Evolutionary conservation across 2,329 filamentous ascomycete genomes (phyloP), one percentile per base, ranked within the genome.

Genomic region (Fusarium piperis): DNA sequence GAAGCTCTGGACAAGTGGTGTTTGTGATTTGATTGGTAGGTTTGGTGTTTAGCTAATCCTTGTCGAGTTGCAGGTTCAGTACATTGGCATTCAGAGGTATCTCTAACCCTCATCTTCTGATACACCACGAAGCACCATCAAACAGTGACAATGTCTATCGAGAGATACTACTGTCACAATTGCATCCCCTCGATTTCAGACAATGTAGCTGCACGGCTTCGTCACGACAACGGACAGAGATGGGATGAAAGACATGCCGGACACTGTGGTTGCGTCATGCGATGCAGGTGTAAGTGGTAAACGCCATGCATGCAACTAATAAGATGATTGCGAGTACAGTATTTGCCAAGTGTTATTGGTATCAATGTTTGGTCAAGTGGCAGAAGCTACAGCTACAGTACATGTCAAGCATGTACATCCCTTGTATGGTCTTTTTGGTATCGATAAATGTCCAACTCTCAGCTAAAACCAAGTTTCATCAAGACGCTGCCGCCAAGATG

Each of bases 391-490:
- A 23, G 23, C 23, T 23, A 23, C 23, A 23, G 23, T 23, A 23
- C 52, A 55, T 23, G 28, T 13, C 33, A 38, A 56, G 20, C 51
- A 55, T 48, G 44, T 28, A 28, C n/a, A 36, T 23, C 28, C 48
- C 18, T 15, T 55, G 32, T 52, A 30, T 32, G 15, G 33, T 7
- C n/a, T 33, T 8, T 53, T 20, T 33, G 30, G 16, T 71, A 68
- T 65, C 64, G 46, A 57, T 59, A n/a, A n/a, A 56, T 30, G 44
- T 46, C 68, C 68, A 62, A 44, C 20, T 59, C 26, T 52, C 11
- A 33, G 33, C 46, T 30, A 51, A 26, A 26, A 48, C 58, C 30
- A 15, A 30, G n/a, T 4, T 67, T 64, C 26, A 30, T 33, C 28
- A 28, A 46, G 55, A 57, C 48, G 8, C 35, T 12, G 59, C 41